These are phyloP conservation scores for Trypanosoma conorhini DNA, from an alignment of 208 protist species.

Conservation along the genomic window DNA sequence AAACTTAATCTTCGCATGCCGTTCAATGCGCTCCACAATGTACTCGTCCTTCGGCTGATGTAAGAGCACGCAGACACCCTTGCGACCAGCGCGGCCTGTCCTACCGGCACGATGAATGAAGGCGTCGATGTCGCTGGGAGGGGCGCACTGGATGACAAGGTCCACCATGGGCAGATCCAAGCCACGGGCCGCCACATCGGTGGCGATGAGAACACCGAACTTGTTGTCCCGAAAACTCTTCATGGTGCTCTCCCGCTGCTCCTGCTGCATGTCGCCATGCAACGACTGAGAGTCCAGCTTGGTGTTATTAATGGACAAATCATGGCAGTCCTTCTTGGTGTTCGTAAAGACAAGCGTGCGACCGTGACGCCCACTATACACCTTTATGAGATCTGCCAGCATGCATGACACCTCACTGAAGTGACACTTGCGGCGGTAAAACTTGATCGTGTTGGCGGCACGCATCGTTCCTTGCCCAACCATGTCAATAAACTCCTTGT, in stretches of 20 bases:
- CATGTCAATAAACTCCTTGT: conserved; percentile 95
- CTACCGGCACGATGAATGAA: conserved; percentile 98
- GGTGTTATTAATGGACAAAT: conserved; percentile 88
- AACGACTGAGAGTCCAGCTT: conserved; percentile 95
- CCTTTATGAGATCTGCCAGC: conserved; percentile 90
- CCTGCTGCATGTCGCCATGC: conserved; percentile 96
- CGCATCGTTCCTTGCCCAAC: conserved; percentile 93
- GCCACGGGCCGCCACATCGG: conserved; percentile 91
- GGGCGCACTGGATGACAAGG: conserved; percentile 88
- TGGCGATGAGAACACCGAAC: conserved; percentile 94
- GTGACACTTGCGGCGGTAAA: conserved; percentile 91
- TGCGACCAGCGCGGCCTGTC: conserved; percentile 94
- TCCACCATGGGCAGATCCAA: conserved; percentile 90
- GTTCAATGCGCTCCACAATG: conserved; percentile 89
- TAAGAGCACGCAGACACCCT: conserved; percentile 88
- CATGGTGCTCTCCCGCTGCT: conserved; percentile 93
- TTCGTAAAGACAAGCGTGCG: conserved; percentile 93
- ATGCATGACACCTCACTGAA: conserved; percentile 90
- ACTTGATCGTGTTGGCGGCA: conserved; percentile 90
- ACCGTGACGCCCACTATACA: conserved; percentile 86
- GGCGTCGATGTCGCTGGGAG: conserved; percentile 88
- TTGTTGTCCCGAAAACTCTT: conserved; percentile 93
- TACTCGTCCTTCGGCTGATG: conserved; percentile 87
- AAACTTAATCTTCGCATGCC: conserved; percentile 91
- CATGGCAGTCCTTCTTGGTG: conserved; percentile 93